Evolutionary conservation across 2,329 filamentous ascomycete genomes (phyloP).

Genomic region (Gnomoniopsis sp.): DNA sequence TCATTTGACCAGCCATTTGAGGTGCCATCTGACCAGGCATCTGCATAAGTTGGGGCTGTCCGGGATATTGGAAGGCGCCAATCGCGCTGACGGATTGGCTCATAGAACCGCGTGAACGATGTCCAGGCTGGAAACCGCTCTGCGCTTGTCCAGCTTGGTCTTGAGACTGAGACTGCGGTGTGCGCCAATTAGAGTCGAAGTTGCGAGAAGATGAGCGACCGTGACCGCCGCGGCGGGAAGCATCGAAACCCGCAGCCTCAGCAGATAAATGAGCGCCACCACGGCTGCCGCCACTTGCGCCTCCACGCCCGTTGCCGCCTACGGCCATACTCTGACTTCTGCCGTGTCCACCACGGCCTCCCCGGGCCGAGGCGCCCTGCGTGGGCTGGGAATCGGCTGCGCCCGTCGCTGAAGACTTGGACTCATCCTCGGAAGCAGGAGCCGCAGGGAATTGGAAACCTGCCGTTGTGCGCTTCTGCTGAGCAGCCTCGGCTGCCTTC

Average conservation of each 20-base stretch:
- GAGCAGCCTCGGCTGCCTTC: slow-evolving; percentile 93
- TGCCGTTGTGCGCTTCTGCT: slow-evolving; percentile 92
- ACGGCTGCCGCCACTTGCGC: slow-evolving; percentile 62
- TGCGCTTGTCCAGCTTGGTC: slow-evolving; percentile 47
- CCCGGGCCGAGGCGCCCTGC: slow-evolving; percentile 43
- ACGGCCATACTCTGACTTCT: slow-evolving; percentile 91
- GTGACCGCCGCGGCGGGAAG: slow-evolving; percentile 77
- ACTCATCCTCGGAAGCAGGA: slow-evolving; percentile 55
- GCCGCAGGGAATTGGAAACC: slow-evolving; percentile 93
- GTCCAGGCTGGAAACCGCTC: slow-evolving; percentile 84
- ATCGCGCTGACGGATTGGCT: slow-evolving; percentile 79
- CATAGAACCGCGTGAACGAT: slow-evolving; percentile 80
- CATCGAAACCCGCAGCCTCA: slow-evolving; percentile 53
- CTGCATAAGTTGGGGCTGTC: slow-evolving; percentile 84
- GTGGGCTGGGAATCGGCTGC: slow-evolving; percentile 37
- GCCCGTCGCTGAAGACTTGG: slow-evolving; percentile 33
- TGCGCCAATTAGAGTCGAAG: slow-evolving; percentile 98
- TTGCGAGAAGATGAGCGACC: slow-evolving; percentile 82
- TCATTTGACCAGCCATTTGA: slow-evolving; percentile 72
- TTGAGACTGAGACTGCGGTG: slow-evolving; percentile 71
- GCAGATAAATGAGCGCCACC: slow-evolving; percentile 56
- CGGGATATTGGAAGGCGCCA: slow-evolving; percentile 83
- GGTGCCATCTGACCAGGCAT: slow-evolving; percentile 55
- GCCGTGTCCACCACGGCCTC: slow-evolving; percentile 59
- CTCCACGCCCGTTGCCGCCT: slow-evolving; percentile 55